Evolutionary conservation across 2,329 filamentous ascomycete genomes (phyloP), one percentile per base, ranked within the genome.

Genomic region (Aspergillus fructus): DNA sequence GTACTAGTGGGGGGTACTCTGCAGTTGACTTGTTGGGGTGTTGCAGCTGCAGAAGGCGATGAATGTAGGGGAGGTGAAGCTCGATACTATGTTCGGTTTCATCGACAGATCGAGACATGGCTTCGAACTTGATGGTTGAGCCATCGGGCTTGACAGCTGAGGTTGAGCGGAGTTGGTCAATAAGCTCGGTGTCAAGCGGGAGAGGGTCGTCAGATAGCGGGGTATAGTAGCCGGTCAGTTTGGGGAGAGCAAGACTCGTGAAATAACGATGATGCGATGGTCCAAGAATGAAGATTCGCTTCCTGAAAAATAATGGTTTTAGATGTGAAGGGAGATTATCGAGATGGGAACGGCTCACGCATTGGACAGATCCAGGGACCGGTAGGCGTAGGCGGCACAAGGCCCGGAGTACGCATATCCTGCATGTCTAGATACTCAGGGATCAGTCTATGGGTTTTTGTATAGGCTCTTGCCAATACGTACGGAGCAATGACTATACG

Each of bases 41-140:
- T 37, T 76, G 83, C 71, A 78, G 76, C 57, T 82, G 82, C 6
- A 88, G 81, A 53, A 90, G 85, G 70, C 93, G 92, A 80, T 92
- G 93, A 62, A 97, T 89, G 69, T 96, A 97, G 0, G 94, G 93
- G 8, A 97, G 81, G 66, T 99, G 94, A 89, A 99, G 96, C 78
- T 99, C 94, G 2, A 97, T 83, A 51, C 91, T 96, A 75, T 99
- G 94, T 75, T 99, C 94, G 5, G 84, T 83, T 60, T 91, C 84
- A 68, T 99, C 94, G 5, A 86, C 80, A 4, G 78, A 68, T 17
- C 74, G 75, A 2, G 83, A 85, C 79, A 97, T 94, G 17, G 67
- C 74, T 17, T 71, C 72, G 56, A 79, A 79, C 47, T 62, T 68
- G 49, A 73, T 57, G 7, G 64, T 71, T n/a, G 68, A 64, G 7